phyloP scores from a whole-genome alignment of 106 monocot genomes.

The Apostasia ramifera region DNA sequence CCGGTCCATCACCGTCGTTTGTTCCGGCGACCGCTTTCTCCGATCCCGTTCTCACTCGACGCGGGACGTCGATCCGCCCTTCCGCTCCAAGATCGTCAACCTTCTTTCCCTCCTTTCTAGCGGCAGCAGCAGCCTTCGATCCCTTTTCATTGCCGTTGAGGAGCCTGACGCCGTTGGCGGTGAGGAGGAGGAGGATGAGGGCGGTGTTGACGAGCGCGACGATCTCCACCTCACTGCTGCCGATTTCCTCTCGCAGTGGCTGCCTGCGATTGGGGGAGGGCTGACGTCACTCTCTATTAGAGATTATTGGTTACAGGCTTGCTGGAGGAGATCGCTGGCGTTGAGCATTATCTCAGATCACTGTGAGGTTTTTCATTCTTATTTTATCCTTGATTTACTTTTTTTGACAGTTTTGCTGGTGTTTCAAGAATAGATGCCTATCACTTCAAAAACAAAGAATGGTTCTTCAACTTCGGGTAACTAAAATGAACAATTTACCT shows the following conservation, averaged over 20 bases:
- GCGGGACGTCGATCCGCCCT: constrained; percentile 11
- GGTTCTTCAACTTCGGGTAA: too few species aligned
- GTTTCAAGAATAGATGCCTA: neutral
- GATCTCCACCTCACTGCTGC: constrained; percentile 41
- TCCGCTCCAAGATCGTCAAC: constrained; percentile 28
- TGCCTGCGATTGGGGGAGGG: constrained; percentile 12
- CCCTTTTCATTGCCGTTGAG: constrained; percentile 16
- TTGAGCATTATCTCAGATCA: constrained; percentile 28
- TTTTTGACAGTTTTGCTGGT: neutral
- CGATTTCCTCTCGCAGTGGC: constrained; percentile 22
- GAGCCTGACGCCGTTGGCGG: neutral
- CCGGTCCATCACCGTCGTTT: constrained; percentile 11
- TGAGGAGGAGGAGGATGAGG: constrained; percentile 15
- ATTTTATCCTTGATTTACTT: neutral
- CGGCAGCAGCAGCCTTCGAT: neutral
- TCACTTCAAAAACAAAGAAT: neutral
- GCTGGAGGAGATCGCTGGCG: constrained; percentile 33
- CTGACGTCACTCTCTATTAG: constrained; percentile 27
- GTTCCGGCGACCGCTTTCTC: constrained; percentile 26
- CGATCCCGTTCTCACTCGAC: constrained; percentile 13
- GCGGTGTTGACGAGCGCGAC: constrained; percentile 29
- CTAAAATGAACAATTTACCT: too few species aligned
- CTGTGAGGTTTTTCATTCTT: constrained; percentile 14
- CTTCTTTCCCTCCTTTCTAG: constrained; percentile 21
- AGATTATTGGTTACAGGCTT: constrained; percentile 51